Conservation (phyloP, 2,329 filamentous ascomycete genomes). For the Ophiostoma sp. region DNA sequence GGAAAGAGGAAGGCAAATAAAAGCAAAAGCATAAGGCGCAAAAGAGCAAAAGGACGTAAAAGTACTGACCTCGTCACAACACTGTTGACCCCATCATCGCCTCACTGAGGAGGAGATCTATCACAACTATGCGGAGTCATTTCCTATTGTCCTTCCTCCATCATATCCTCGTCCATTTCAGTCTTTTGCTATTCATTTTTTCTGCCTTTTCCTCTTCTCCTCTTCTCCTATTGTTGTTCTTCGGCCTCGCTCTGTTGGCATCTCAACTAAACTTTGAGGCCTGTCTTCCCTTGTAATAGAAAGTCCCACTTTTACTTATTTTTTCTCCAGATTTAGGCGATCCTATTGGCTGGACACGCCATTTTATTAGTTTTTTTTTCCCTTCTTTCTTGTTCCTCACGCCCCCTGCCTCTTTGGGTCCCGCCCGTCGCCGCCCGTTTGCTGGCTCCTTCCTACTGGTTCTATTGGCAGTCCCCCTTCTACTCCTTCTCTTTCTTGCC, state of each 20-base stretch:
- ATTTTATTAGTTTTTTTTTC: slow-evolving; percentile 18
- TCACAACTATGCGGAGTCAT: too few relatives aligned
- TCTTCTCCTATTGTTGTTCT: background rate
- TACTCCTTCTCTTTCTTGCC: background rate
- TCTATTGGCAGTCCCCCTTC: background rate
- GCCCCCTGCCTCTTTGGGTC: background rate
- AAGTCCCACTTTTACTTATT: background rate
- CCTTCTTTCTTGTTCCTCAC: background rate
- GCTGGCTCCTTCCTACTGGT: slow-evolving; percentile 9
- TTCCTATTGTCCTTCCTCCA: background rate
- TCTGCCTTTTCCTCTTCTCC: background rate
- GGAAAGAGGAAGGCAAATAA: background rate
- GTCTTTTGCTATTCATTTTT: too few relatives aligned
- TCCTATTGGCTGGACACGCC: slow-evolving; percentile 10
- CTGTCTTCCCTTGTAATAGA: background rate
- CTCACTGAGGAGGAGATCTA: background rate
- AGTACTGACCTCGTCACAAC: background rate
- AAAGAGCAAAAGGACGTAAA: background rate
- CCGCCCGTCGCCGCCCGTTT: slow-evolving; percentile 14
- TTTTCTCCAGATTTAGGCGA: background rate
- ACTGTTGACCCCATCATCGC: background rate
- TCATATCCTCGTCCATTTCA: background rate
- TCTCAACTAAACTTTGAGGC: background rate
- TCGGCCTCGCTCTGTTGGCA: background rate
- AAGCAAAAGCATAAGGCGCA: background rate